Conservation (phyloP, 1,284 basidiomycete species). For the Ustilago nuda region DNA sequence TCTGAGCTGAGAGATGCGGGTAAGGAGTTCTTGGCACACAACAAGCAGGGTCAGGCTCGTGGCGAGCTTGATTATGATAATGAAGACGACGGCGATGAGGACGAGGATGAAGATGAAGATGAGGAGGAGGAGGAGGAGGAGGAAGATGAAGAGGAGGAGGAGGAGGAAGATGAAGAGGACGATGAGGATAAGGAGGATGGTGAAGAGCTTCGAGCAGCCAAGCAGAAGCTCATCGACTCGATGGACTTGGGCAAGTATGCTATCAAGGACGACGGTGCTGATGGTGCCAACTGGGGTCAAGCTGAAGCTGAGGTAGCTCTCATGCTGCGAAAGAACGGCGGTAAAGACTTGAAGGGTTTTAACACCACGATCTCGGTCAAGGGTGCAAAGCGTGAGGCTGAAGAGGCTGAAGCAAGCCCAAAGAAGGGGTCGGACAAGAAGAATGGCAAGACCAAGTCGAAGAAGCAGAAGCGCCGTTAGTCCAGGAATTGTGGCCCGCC, state of each 20-base stretch:
- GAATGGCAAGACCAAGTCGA: conserved; percentile 20
- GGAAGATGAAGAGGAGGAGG: conserved; percentile 18
- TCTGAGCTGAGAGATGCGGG: conserved; percentile 59
- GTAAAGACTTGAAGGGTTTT: conserved; percentile 44
- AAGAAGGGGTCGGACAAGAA: conserved; percentile 38
- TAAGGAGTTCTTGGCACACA: conserved; percentile 32
- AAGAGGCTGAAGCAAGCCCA: conserved; percentile 22
- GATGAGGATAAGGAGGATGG: conserved; percentile 27
- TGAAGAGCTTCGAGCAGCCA: conserved; percentile 37
- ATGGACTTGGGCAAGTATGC: conserved; percentile 60
- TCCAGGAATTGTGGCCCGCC: too few species aligned
- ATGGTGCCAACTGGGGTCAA: conserved; percentile 55
- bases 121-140: conserved; percentile 22
- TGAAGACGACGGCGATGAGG: conserved; percentile 33
- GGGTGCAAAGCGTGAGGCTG: conserved; percentile 38
- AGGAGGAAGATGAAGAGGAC: conserved; percentile 18
- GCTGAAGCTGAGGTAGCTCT: conserved; percentile 61
- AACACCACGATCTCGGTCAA: conserved; percentile 55
- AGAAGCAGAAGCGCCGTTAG: conserved; percentile 40
- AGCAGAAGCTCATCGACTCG: conserved; percentile 51
- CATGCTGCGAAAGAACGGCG: conserved; percentile 48
- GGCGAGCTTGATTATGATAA: conserved; percentile 30
- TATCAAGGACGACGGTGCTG: conserved; percentile 41
- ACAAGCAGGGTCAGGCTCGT: conserved; percentile 21
- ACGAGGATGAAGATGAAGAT: conserved; percentile 20